Base-by-base conservation (phyloP, 305 asterid genomes). In the Fraxinus xanthoxyloides region DNA sequence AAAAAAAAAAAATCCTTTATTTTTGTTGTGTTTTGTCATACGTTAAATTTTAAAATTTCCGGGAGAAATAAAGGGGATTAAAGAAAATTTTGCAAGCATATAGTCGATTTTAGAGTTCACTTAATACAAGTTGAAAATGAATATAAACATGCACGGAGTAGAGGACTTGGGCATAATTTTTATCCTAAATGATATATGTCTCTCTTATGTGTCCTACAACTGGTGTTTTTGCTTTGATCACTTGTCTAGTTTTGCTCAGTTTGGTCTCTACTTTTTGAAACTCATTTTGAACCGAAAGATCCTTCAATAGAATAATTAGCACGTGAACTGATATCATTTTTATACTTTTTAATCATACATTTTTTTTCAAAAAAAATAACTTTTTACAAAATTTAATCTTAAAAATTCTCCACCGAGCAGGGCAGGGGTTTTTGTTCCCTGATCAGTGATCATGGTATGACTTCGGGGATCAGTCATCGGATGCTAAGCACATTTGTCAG, bases 1-100 rank as follows among this genome's bases (percentile, higher is more conserved):
- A 32, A 32, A 32, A 32, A 32, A 5, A 34, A 72, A 75, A 15
- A 40, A 23, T 78, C 24, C 79, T 4, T 15, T 54, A 3, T 40
- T 38, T 19, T 80, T 72, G 26, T 76, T 65, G 69, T 84, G 48
- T 28, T 74, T 77, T 46, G 56, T 46, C 2, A 13, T 51, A 69
- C 76, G 28, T 48, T 61, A 67, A 46, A 65, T 65, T 23, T 43
- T 70, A 15, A 61, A 7, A 8, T 63, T 3, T 63, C 13, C 32
- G 17, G 72, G 34, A 24, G 31, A 63, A 63, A 63, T 24, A 63
- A 63, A 63, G n/a, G 72, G 70, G 17, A 46, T 63, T 9, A 9
- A 24, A 63, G 32, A 24, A 23, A 63, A 1, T 63, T 63, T 24
- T 63, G 69, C 5, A 63, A 24, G 72, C 32, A 63, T 63, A 24